phyloP scores from a whole-genome alignment of 768 basidiomycete species.

The Coprinellus micaceus region DNA sequence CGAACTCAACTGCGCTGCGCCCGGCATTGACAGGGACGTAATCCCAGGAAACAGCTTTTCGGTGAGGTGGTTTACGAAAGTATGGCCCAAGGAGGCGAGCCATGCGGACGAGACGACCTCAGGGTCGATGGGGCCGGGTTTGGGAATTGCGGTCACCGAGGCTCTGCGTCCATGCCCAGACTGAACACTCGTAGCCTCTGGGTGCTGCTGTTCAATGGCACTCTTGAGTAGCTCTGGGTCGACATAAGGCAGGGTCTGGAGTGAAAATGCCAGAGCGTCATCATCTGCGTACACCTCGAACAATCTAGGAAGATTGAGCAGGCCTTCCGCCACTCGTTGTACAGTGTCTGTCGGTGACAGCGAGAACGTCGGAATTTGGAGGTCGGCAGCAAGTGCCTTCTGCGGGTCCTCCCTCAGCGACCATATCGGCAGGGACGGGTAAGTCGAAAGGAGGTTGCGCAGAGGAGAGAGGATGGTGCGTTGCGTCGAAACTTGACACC shows the following conservation, averaged over 20 bases:
- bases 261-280: conserved; percentile 83
- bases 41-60: conserved; percentile 69
- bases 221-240: conserved; percentile 52
- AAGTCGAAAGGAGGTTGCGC: conserved; percentile 63
- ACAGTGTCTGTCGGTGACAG: conserved; percentile 86
- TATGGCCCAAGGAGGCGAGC: conserved; percentile 86
- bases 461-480: conserved; percentile 83
- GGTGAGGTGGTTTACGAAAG: conserved; percentile 74
- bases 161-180: conserved; percentile 14
- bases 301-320: conserved; percentile 86
- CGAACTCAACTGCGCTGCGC: conserved; percentile 78
- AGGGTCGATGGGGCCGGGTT: conserved; percentile 47
- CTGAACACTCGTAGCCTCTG: conserved; percentile 23
- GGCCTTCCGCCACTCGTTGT: conserved; percentile 87
- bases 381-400: conserved; percentile 39
- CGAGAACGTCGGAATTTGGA: conserved; percentile 87
- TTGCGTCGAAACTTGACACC: conserved; percentile 77
- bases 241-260: conserved; percentile 75
- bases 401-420: conserved; percentile 47
- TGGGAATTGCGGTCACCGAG: conserved; percentile 16
- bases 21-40: conserved; percentile 52
- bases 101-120: conserved; percentile 87
- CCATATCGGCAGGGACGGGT: conserved; percentile 71
- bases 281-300: conserved; percentile 95
- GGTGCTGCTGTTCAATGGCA: conserved; percentile 36